These are phyloP conservation scores for Prunella vulgaris DNA, from an alignment of 257 asterid species.

Conservation along the genomic window DNA sequence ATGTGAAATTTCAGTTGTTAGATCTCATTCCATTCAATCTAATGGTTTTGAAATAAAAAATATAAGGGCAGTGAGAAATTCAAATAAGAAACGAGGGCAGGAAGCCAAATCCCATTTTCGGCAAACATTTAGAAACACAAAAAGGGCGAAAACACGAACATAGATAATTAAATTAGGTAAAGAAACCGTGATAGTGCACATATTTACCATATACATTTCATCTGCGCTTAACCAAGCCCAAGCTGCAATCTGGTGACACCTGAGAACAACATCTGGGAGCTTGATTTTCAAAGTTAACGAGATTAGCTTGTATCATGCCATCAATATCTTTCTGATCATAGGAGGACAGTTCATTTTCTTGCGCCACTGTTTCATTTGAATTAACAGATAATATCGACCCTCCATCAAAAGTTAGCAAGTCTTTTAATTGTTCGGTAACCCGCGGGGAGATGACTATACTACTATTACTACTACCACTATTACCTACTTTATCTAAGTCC, in stretches of 20 bases:
- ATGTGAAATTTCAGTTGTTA: no score
- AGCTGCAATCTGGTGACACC: conserved; percentile 22
- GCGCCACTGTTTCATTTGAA: conserved; percentile 18
- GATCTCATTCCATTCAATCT: no score
- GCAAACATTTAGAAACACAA: neutral
- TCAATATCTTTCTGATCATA: conserved; percentile 34
- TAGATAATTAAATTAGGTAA: neutral
- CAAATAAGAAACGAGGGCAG: no score
- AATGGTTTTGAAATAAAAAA: no score
- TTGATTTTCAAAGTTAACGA: conserved; percentile 35
- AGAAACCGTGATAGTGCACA: neutral
- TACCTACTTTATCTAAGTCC: conserved; percentile 35
- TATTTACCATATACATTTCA: conserved; percentile 17
- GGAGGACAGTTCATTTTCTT: conserved; percentile 20
- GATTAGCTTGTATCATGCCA: conserved; percentile 49
- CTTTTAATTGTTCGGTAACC: conserved; percentile 36
- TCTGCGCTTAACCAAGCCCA: conserved; percentile 46
- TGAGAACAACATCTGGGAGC: conserved; percentile 19
- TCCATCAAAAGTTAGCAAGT: conserved; percentile 54
- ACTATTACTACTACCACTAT: neutral
- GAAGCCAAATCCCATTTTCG: neutral
- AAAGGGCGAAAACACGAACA: neutral
- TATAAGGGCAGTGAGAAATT: no score
- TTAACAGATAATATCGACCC: conserved; percentile 21
- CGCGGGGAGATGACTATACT: conserved; percentile 15